Base-by-base conservation (phyloP, 1,139 yeast species). In the Magnusiomyces tetraspermus region DNA sequence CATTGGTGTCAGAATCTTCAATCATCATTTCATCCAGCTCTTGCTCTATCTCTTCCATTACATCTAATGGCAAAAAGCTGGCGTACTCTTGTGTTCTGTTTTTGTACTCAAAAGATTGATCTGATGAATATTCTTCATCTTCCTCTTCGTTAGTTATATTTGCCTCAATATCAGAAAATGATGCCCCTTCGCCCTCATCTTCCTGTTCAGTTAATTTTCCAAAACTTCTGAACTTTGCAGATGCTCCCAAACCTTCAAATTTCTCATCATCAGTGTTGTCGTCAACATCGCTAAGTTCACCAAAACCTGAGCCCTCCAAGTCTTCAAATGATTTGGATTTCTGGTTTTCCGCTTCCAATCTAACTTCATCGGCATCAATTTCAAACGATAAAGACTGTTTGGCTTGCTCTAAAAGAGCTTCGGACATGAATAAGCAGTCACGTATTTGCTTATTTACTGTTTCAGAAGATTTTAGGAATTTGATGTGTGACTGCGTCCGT, bases 401-500 rank as follows among this genome's bases (percentile, higher is more conserved):
- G 0, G 65, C 65, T 40, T 58, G 60, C 22, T 53, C 52, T 30
- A 63, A 48, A 36, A 63, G 55, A 6, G 57, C 40, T 19, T 61
- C 61, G 1, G 62, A 54, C 13, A 61, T 51, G 6, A 53, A 45
- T 13, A 63, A 51, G 49, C 67, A 63, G 38, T 54, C 53, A 31
- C 59, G 58, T 36, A 63, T 54, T 13, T 54, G 52, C 5, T 50
- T 50, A 37, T 58, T 59, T 28, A 60, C 57, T 42, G 55, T 51
- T 42, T 61, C 61, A 11, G 61, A 56, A n/a, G 60, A 54, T 42
- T 61, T 56, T 10, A 63, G 50, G 49, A 58, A 57, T 22, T 60
- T 54, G 33, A 62, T 60, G 44, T 63, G 65, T 3, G 57, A 54
- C 36, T 54, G 53, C 47, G 61, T 56, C 13, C 62, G 54, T 33